Percentiles rank a stretch among this genome's conserved stretches.
Evolutionary conservation across 2,329 filamentous ascomycete species (phyloP).

Genomic region (Cladorrhinum sp.): DNA sequence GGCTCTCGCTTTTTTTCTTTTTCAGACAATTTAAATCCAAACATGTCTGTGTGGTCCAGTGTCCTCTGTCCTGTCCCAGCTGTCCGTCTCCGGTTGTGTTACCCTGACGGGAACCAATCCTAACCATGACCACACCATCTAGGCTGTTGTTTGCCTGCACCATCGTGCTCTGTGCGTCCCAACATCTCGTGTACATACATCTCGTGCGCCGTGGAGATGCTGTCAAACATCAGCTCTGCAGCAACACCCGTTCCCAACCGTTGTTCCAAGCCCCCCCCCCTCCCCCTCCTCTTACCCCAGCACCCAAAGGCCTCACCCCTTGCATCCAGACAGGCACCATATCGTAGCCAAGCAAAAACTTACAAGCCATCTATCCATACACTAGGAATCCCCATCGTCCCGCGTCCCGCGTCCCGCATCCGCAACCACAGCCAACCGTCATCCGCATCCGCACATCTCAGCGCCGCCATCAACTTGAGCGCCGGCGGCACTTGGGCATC

Average conservation of each 20-base stretch:
- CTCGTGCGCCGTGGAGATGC: slow-evolving; percentile 1
- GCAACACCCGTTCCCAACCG: not conserved
- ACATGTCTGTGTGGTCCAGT: no score
- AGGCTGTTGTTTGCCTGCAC: slow-evolving; percentile 9
- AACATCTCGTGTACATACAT: not conserved
- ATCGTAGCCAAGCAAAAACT: not conserved
- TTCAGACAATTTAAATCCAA: not conserved
- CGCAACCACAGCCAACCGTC: not conserved
- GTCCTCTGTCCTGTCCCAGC: no score
- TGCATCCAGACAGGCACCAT: not conserved
- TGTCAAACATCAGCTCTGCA: not conserved
- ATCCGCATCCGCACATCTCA: not conserved
- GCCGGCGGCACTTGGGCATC: not conserved
- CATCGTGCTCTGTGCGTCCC: slow-evolving; percentile 7
- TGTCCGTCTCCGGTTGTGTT: not conserved
- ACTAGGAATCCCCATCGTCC: not conserved
- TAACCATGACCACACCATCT: not conserved
- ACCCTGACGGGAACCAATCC: not conserved
- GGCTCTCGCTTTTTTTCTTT: not conserved
- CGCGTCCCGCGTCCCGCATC: not conserved
- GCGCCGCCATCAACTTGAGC: not conserved
- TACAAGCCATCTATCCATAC: not conserved
- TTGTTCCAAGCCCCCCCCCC: not conserved
- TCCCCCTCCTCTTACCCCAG: not conserved
- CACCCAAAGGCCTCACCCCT: not conserved